Evolutionary conservation across 1,284 basidiomycete species (phyloP).

Genomic region (Puccinia hordei): DNA sequence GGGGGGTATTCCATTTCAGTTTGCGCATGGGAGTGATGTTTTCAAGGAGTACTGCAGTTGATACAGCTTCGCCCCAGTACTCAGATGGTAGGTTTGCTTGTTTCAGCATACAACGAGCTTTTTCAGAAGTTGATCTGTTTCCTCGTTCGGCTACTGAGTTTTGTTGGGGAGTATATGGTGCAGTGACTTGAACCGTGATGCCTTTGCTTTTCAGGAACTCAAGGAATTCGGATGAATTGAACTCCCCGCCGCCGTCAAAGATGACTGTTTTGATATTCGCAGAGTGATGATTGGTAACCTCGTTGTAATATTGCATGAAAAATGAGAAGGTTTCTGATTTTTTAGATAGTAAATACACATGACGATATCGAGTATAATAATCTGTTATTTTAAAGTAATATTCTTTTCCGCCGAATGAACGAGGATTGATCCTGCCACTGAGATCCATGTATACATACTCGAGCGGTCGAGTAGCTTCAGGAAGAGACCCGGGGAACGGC

Average conservation of each 20-base stretch:
- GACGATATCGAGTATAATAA: background rate
- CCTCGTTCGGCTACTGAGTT: constrained; percentile 1
- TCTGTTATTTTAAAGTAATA: constrained; percentile 4
- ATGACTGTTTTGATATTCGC: background rate
- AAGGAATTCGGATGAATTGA: background rate
- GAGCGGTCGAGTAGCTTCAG: background rate
- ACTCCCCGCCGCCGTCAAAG: background rate
- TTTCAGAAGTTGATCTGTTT: constrained; percentile 1
- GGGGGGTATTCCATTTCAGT: background rate
- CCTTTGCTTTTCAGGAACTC: background rate
- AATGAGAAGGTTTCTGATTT: background rate
- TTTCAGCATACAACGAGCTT: background rate
- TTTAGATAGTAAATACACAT: background rate
- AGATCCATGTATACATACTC: background rate
- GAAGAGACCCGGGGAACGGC: background rate
- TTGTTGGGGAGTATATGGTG: background rate
- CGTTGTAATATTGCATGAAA: background rate
- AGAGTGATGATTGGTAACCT: background rate
- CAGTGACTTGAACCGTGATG: background rate
- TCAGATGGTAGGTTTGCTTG: background rate
- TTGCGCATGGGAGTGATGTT: constrained; percentile 12
- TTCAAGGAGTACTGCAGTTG: constrained; percentile 5
- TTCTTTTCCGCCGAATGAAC: background rate
- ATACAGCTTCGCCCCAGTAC: constrained; percentile 8
- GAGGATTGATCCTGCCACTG: background rate